phyloP scores from a whole-genome alignment of 1,284 basidiomycete species.

The Ustilago bromivora region DNA sequence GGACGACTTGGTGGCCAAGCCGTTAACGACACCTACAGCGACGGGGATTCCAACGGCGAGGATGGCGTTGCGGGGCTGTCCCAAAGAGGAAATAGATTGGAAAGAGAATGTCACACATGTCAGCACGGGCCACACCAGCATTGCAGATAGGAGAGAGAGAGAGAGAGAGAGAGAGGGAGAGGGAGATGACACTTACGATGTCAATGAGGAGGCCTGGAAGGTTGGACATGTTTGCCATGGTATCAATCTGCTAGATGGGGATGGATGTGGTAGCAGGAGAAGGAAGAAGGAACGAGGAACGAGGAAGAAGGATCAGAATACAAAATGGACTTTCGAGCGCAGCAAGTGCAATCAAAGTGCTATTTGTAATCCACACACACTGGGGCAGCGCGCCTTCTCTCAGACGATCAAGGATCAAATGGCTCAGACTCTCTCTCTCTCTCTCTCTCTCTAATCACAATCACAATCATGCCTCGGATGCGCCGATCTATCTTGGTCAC shows the following conservation, averaged over 20 bases:
- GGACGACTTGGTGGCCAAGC: slow-evolving; percentile 56
- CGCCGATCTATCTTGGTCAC: too few species aligned
- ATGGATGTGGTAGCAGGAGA: slow-evolving; percentile 19
- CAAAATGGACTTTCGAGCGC: background rate
- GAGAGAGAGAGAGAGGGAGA: background rate
- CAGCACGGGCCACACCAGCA: background rate
- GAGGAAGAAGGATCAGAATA: background rate
- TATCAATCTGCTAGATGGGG: background rate
- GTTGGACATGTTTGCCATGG: slow-evolving; percentile 44
- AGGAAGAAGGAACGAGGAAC: background rate
- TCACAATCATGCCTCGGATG: too few species aligned
- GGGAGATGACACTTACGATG: slow-evolving; percentile 29
- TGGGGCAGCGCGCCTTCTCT: background rate
- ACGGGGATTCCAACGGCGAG: slow-evolving; percentile 63
- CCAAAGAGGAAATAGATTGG: background rate
- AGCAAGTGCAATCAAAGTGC: background rate
- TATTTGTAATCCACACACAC: slow-evolving; percentile 9
- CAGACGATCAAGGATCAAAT: background rate
- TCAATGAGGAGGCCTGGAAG: slow-evolving; percentile 57
- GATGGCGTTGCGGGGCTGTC: slow-evolving; percentile 61
- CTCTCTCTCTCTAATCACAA: background rate
- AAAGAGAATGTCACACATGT: background rate
- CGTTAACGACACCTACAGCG: slow-evolving; percentile 53
- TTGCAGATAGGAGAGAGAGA: too few species aligned
- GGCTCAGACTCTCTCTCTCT: too few species aligned